phyloP scores from a whole-genome alignment of 257 asterid genomes.

The Capsicum chinense region DNA sequence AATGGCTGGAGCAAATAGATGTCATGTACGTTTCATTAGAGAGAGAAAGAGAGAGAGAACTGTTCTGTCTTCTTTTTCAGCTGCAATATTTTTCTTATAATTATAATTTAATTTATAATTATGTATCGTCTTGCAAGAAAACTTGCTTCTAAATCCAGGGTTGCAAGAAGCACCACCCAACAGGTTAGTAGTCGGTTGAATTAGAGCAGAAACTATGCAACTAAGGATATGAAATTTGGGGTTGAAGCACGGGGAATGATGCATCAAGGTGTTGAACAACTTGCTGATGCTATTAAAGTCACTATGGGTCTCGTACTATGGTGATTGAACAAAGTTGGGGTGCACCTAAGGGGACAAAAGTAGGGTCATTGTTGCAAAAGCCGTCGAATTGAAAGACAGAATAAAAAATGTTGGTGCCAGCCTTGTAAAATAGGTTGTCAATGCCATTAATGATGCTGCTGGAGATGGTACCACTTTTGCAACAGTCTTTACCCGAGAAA shows the following conservation, averaged over 20 bases:
- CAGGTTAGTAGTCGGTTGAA: conserved; percentile 69
- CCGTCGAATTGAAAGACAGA: conserved; percentile 54
- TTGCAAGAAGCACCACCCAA: conserved; percentile 59
- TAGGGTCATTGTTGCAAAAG: conserved; percentile 61
- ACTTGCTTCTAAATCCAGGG: conserved; percentile 51
- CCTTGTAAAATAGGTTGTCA: conserved; percentile 63
- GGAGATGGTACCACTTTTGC: conserved; percentile 76
- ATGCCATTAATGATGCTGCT: conserved; percentile 65
- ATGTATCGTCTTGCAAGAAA: conserved; percentile 47
- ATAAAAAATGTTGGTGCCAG: conserved; percentile 61
- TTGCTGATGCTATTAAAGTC: conserved; percentile 78
- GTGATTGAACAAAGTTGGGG: conserved; percentile 64
- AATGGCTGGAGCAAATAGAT: no score
- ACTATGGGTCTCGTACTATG: conserved; percentile 51
- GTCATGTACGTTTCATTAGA: no score
- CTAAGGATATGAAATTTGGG: conserved; percentile 87
- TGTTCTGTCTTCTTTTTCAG: neutral
- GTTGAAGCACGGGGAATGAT: conserved; percentile 87
- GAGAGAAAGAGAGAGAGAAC: neutral
- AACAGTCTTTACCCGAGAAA: conserved; percentile 56
- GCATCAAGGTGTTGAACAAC: conserved; percentile 96
- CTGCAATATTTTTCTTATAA: neutral
- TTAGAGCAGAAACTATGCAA: conserved; percentile 83
- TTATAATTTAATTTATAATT: no score
- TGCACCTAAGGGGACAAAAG: conserved; percentile 62